Base-by-base conservation (phyloP, 371 early-diverging fungal species). In the Mucor circinelloides region DNA sequence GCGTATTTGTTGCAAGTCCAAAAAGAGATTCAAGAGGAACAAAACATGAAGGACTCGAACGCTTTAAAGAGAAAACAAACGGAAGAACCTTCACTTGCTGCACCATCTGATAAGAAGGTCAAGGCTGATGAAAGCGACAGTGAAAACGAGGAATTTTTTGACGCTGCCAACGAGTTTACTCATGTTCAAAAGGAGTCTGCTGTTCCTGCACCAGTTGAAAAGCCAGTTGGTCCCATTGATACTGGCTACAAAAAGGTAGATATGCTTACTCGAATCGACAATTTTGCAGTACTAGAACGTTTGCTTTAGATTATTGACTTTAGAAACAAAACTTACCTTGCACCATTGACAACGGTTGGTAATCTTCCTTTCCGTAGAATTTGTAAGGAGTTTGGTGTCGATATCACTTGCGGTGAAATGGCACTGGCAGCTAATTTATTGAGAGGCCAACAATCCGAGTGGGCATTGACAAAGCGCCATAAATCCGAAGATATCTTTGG, bases 331-430 rank as follows among this genome's bases (percentile, higher is more conserved):
- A 89, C 93, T 10, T 99, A 98, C 72, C 85, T 97, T 61, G 99
- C 98, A 8, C 99, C 99, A 15, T 81, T 99, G 69, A 99, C 99
- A 0, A 98, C 98, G 4, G 83, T 78, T 60, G 36, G 70, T 23
- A 97, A 99, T 77, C 81, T 99, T 40, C 98, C 99, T 34, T 99
- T 97, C 87, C 86, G 99, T 10, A 89, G 97, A 25, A 79, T 97
- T 36, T 95, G 96, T 79, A 97, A 97, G 74, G 89, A 81, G 13
- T 95, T 88, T 70, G 99, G 99, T 34, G 98, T 93, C 1, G 98
- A 97, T 74, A 92, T 99, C 52, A 99, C 99, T 3, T 97, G 98
- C 73, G 95, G 95, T 66, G 99, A 98, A 79, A 98, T 98, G 98
- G 95, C 95, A 1, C 79, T 97, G 78, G 87, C 90, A 10, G 64